phyloP scores from a whole-genome alignment of 2,329 filamentous ascomycete species.

The Pezizomycotina sp. region DNA sequence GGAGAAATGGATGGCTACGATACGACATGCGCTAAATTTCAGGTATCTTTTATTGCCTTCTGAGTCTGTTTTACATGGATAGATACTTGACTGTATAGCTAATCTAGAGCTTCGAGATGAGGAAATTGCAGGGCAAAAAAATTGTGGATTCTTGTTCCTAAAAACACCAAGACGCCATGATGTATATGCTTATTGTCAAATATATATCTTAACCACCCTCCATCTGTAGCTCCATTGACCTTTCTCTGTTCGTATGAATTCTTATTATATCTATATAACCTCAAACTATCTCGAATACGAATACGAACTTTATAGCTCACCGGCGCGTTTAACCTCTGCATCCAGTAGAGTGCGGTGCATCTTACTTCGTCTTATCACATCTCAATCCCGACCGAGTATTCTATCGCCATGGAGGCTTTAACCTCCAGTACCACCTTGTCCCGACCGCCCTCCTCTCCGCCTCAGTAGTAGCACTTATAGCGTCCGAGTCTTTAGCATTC shows the following conservation, averaged over 20 bases:
- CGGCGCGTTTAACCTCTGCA: background rate
- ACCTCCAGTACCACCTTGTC: slow-evolving; percentile 4
- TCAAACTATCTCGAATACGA: background rate
- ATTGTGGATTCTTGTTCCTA: background rate
- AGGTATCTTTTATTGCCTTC: background rate
- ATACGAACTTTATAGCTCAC: slow-evolving; percentile 6
- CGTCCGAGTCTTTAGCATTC: slow-evolving; percentile 9
- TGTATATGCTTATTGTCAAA: background rate
- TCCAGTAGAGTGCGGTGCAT: no score
- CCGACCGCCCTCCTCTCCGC: slow-evolving; percentile 6
- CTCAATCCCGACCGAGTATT: no score
- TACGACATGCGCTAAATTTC: background rate
- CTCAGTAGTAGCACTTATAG: slow-evolving; percentile 10
- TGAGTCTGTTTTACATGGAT: background rate
- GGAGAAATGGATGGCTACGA: background rate
- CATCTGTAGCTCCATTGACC: background rate
- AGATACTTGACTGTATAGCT: no score
- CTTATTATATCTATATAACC: background rate
- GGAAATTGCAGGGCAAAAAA: background rate
- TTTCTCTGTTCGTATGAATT: background rate
- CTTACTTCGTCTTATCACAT: no score
- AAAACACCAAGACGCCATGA: background rate
- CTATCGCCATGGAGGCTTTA: background rate
- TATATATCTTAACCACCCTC: background rate
- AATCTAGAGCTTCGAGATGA: no score